Base-by-base conservation (phyloP, 345 rosid genomes). In the Mercurialis annua region DNA sequence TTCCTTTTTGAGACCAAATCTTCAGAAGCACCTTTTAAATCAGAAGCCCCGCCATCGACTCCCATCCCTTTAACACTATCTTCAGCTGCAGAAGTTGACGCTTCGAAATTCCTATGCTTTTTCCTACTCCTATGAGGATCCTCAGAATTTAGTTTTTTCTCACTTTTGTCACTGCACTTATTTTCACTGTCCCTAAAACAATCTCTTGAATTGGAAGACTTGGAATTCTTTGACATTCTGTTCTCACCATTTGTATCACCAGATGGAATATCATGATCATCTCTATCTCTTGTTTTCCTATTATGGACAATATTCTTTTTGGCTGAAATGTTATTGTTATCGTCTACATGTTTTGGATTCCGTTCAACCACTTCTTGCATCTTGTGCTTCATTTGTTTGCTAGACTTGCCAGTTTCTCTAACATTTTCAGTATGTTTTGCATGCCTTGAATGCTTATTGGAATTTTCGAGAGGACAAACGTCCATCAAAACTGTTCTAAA, bases 1-100 rank as follows among this genome's bases (percentile, higher is more conserved):
- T 89, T 91, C 68, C 96, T 81, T 79, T 86, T 85, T 16, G 82
- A 62, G 57, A 80, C 75, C 23, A 83, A 46, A 78, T 86, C 87
- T 49, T 74, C 76, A 73, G 69, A 78, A 73, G 78, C 69, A 34
- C 79, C 81, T 38, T 38, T 73, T 26, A 64, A 56, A 72, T 49
- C 78, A 65, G 83, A 63, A 76, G 46, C 76, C 62, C 31, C 68
- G 57, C 75, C 57, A 59, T 70, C 59, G 46, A 40, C 69, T 30
- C 65, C 81, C 38, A 10, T 76, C 42, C 64, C 84, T 40, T 72
- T 73, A 30, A 56, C 74, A 48, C 60, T 70, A n/a, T 30, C 83
- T 71, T 60, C 85, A 51, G 65, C 65, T 16, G 64, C 24, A 21
- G 84, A 62, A 21, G 31, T 67, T 20, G 70, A 78, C 62, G 46